phyloP scores from a whole-genome alignment of 371 early-diverging fungal genomes.

The Mortierella polycephala region DNA sequence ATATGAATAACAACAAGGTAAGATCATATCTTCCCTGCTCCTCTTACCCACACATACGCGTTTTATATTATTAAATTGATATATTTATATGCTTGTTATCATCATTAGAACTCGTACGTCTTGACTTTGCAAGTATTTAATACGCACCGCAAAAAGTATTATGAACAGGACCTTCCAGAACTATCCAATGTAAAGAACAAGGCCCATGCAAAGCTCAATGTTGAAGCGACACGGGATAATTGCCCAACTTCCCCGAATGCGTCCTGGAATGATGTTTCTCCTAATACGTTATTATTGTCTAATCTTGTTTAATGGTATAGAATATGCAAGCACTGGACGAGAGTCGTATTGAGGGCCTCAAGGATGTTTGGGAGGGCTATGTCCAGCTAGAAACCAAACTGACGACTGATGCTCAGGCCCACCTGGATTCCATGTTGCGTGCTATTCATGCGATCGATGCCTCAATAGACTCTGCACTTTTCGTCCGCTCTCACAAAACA shows the following conservation, averaged over 20 bases:
- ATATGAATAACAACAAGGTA: conserved; percentile 86
- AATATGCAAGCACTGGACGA: conserved; percentile 70
- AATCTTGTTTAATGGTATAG: conserved; percentile 43
- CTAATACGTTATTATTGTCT: too few species aligned
- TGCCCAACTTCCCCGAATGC: neutral
- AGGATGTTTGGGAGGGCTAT: conserved; percentile 60
- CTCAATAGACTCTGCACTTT: conserved; percentile 61
- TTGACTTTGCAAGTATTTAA: conserved; percentile 70
- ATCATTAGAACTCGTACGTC: conserved; percentile 69
- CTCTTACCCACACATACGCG: neutral
- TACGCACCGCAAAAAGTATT: conserved; percentile 68
- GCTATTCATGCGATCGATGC: conserved; percentile 61
- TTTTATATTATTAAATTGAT: neutral
- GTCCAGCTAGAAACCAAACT: conserved; percentile 60
- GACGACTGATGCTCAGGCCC: conserved; percentile 53
- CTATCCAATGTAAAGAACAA: conserved; percentile 67
- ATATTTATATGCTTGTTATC: neutral
- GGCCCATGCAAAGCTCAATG: too few species aligned
- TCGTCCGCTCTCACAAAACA: conserved; percentile 56
- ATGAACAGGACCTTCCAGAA: conserved; percentile 67
- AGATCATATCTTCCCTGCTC: neutral
- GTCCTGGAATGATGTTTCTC: too few species aligned
- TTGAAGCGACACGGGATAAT: neutral
- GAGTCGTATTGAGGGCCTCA: conserved; percentile 62
- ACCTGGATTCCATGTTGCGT: conserved; percentile 54